Conservation (phyloP, 2,329 filamentous ascomycete genomes). For the Ascosphaera apis region DNA sequence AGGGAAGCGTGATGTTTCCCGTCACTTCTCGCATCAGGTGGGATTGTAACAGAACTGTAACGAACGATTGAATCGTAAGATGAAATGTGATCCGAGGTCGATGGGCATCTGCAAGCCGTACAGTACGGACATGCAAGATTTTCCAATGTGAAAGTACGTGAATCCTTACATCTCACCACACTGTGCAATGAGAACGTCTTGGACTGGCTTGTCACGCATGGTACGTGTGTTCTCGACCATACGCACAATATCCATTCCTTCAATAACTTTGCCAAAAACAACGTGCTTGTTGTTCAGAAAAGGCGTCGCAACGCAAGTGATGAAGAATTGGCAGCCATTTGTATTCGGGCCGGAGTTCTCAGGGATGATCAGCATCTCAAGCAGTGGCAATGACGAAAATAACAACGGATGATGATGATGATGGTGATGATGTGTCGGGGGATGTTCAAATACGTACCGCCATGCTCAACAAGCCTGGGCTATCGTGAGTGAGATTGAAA, state of each 20-base stretch:
- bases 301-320: constrained; percentile 68
- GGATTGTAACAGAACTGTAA: too few species aligned
- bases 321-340: constrained; percentile 95
- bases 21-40: too few species aligned
- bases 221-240: constrained; percentile 89
- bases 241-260: constrained; percentile 70
- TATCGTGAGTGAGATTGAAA: constrained; percentile 56
- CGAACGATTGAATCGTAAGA: too few species aligned
- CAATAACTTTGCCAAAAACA: constrained; percentile 76
- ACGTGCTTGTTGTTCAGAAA: constrained; percentile 87
- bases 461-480: constrained; percentile 71
- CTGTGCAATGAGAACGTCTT: constrained; percentile 64
- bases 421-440: background rate
- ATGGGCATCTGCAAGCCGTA: too few species aligned
- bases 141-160: background rate
- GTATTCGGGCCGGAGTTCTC: constrained; percentile 79
- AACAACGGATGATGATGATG: background rate
- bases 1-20: too few species aligned
- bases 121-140: too few species aligned
- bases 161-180: constrained; percentile 73
- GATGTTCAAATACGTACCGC: constrained; percentile 37
- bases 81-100: too few species aligned
- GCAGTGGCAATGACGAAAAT: background rate
- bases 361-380: too few species aligned
- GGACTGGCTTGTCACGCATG: constrained; percentile 58